Base-by-base conservation (phyloP, 2,329 filamentous ascomycete species). In the Didymella sp. region DNA sequence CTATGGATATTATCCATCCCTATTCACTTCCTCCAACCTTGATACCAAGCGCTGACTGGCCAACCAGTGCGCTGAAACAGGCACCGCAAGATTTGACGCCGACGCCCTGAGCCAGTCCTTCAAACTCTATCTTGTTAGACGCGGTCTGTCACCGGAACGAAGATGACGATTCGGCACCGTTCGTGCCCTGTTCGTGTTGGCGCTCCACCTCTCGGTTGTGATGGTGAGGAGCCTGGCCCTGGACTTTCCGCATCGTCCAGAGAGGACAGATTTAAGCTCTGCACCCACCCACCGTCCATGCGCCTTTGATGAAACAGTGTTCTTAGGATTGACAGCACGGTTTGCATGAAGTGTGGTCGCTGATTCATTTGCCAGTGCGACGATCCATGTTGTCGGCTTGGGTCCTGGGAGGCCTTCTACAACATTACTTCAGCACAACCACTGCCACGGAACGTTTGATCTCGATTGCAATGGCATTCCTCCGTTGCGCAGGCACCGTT, bases 141-240 rank as follows among this genome's bases (percentile, higher is more conserved):
- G 46, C 49, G 37, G 53, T 49, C 61, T 62, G 58, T 59, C 62
- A 56, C 59, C 59, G 56, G 58, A 58, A 56, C 56, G 55, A 66
- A 53, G 47, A 64, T 58, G 54, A 51, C 56, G 61, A 67, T 60
- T 63, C 44, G 59, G 61, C 59, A 59, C 56, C 58, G 61, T 67
- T 67, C 62, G 62, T 62, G 48, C 60, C 60, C 65, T 59, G 62
- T 65, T 66, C 61, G 50, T 60, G 55, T 59, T 50, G 62, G 53
- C 61, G 60, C 63, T 64, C 63, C 62, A 61, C 62, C 54, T 41
- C 45, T 61, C 55, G 61, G 52, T 52, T 41, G 33, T 42, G 25
- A 33, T 33, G 47, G 37, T 24, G 27, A 41, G 28, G 33, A 35
- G 52, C 45, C 46, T 56, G 54, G 49, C 57, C 55, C 60, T 47